These are phyloP conservation scores for Bidens hawaiensis DNA, from an alignment of 140 eudicot species.

Conservation along the genomic window DNA sequence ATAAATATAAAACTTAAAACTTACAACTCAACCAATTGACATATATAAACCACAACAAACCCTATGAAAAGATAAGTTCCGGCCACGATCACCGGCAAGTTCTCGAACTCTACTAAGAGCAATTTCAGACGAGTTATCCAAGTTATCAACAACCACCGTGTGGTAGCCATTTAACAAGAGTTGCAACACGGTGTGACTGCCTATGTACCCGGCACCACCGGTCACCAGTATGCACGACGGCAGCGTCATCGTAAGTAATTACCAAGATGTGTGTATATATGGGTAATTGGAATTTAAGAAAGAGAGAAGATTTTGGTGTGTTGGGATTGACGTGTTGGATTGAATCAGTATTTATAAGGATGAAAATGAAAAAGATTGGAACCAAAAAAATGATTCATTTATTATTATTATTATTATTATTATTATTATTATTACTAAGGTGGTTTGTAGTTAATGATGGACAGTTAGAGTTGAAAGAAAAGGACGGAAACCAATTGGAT, in stretches of 20 bases:
- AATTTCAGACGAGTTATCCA: constrained; percentile 66
- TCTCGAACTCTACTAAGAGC: constrained; percentile 57
- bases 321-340: too few species aligned
- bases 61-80: constrained; percentile 55
- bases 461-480: too few species aligned
- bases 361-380: background rate
- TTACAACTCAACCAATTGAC: too few species aligned
- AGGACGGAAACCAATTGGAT: too few species aligned
- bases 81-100: constrained; percentile 58
- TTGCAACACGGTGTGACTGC: constrained; percentile 81
- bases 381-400: background rate
- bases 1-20: too few species aligned
- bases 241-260: constrained; percentile 15
- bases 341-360: background rate
- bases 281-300: background rate
- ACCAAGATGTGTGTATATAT: constrained; percentile 7
- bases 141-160: constrained; percentile 61
- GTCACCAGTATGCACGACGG: constrained; percentile 65
- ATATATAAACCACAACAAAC: constrained; percentile 7
- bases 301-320: constrained; percentile 9
- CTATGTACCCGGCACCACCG: constrained; percentile 92
- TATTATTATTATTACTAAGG: too few species aligned
- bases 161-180: constrained; percentile 53
- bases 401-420: too few species aligned
- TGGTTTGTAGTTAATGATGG: background rate